Percentiles rank a stretch among this genome's conserved stretches.
Evolutionary conservation across 352 stramenopile genomes (phyloP).

Genomic region (Pythium biforme): DNA sequence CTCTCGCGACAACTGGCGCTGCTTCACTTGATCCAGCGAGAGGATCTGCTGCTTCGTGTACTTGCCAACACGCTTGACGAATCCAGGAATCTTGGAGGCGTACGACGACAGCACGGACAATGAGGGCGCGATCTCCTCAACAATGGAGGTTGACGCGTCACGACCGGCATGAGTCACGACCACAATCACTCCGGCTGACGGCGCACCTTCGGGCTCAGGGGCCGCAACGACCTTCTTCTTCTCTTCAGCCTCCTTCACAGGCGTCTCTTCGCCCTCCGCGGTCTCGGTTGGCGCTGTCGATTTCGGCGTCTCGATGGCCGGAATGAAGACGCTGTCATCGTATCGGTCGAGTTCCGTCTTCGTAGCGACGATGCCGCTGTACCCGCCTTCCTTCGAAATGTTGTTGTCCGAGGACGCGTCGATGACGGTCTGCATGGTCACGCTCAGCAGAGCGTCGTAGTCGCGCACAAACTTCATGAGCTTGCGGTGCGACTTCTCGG

Average conservation of each 20-base stretch:
- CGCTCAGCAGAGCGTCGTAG: conserved; percentile 82
- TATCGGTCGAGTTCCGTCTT: conserved; percentile 57
- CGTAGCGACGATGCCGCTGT: conserved; percentile 68
- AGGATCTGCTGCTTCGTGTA: conserved; percentile 75
- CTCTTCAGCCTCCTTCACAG: conserved; percentile 8
- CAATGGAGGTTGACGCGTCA: neutral
- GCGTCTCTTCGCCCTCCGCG: conserved; percentile 13
- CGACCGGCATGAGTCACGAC: conserved; percentile 15
- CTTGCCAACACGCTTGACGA: conserved; percentile 75
- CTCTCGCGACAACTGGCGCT: conserved; percentile 67
- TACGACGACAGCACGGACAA: conserved; percentile 36
- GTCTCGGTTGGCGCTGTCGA: conserved; percentile 22
- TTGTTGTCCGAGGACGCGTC: conserved; percentile 83
- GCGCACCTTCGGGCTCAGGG: conserved; percentile 8
- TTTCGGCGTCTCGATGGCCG: conserved; percentile 25
- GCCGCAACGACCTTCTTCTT: neutral
- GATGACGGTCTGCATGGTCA: conserved; percentile 86
- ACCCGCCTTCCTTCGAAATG: conserved; percentile 81
- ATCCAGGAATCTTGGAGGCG: conserved; percentile 45
- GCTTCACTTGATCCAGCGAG: conserved; percentile 48
- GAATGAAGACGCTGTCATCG: conserved; percentile 39
- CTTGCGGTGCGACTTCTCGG: conserved; percentile 97
- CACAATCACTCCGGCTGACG: conserved; percentile 22
- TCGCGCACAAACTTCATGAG: conserved; percentile 97
- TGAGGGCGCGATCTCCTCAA: conserved; percentile 13